These are phyloP conservation scores for Taphrina flavorubra DNA, from an alignment of 1,139 yeast genomes.

Conservation along the genomic window DNA sequence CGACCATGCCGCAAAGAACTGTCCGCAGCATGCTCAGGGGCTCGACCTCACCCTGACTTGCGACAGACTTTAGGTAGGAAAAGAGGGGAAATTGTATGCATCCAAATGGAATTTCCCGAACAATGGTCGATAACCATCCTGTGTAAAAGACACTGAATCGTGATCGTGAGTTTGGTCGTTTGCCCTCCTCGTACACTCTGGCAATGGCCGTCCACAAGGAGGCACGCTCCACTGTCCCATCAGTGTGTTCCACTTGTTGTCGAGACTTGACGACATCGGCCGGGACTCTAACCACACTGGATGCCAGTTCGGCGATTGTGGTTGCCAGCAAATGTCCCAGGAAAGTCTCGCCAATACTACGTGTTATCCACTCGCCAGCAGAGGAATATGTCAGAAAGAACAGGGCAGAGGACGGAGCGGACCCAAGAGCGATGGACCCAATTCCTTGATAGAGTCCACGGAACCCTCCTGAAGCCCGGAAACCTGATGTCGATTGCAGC, in stretches of 20 bases:
- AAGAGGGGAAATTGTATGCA: conserved; percentile 92
- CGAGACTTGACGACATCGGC: conserved; percentile 96
- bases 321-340: conserved; percentile 60
- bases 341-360: conserved; percentile 7
- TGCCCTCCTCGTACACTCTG: conserved; percentile 30
- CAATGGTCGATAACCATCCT: conserved; percentile 89
- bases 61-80: conserved; percentile 70
- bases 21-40: conserved; percentile 71
- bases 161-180: conserved; percentile 13
- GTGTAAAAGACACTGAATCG: conserved; percentile 82
- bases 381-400: conserved; percentile 89
- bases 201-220: conserved; percentile 23
- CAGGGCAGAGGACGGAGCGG: conserved; percentile 84
- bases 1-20: conserved; percentile 93
- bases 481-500: conserved; percentile 93
- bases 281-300: conserved; percentile 92
- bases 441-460: conserved; percentile 86
- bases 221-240: conserved; percentile 57
- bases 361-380: conserved; percentile 2
- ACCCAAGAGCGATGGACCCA: conserved; percentile 91
- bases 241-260: conserved; percentile 61
- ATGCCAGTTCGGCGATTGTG: conserved; percentile 86
- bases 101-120: conserved; percentile 96
- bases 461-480: conserved; percentile 90
- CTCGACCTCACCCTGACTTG: conserved; percentile 56